Conservation (phyloP, 2,329 filamentous ascomycete species). For the Sclerotinia minor region DNA sequence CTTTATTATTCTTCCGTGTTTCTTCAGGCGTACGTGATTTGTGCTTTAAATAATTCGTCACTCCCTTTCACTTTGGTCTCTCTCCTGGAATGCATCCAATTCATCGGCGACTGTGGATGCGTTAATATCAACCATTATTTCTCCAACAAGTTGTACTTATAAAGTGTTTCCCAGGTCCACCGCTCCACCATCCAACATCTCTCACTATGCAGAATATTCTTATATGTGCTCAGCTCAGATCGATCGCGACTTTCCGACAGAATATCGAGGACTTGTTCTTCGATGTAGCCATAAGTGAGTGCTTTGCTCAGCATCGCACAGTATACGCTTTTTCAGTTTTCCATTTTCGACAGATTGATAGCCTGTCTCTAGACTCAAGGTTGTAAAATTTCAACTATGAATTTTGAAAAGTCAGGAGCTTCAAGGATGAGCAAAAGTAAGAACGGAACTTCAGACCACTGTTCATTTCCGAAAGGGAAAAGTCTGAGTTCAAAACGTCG, state of each 20-base stretch:
- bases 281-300: background rate
- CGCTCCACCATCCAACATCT: background rate
- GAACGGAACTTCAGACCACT: background rate
- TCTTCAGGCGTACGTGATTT: background rate
- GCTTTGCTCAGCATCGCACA: background rate
- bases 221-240: background rate
- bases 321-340: background rate
- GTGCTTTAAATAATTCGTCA: background rate
- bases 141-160: background rate
- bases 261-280: conserved; percentile 3
- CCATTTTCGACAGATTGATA: background rate
- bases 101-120: background rate
- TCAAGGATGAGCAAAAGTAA: no score
- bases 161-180: conserved; percentile 7
- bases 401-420: background rate
- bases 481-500: background rate
- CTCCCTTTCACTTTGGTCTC: conserved; percentile 1
- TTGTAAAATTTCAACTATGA: background rate
- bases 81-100: background rate
- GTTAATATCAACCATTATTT: background rate
- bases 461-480: background rate
- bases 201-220: background rate
- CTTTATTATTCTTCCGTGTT: background rate
- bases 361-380: background rate
- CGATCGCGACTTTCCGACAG: background rate